Base-by-base conservation (phyloP, 257 asterid genomes). In the Verbascum thapsus region DNA sequence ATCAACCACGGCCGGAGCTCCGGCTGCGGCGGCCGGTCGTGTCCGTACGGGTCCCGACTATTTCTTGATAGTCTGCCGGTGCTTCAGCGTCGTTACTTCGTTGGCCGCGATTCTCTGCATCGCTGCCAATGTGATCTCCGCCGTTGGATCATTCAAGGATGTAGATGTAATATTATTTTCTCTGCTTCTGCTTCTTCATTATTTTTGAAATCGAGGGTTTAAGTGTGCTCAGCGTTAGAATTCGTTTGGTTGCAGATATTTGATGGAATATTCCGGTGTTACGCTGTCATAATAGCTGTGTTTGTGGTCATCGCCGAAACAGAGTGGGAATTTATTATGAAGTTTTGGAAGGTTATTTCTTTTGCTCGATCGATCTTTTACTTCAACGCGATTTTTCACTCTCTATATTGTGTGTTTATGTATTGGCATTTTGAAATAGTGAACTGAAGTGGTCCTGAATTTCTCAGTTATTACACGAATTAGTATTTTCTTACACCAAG, bases 211-310 rank as follows among this genome's bases (percentile, higher is more conserved):
- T 37, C 8, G 48, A 2, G 9, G 9, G 35, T 3, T 34, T 35
- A n/a, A 10, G 32, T 39, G 39, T 47, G 17, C 41, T 68, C 53
- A 12, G 39, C 18, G 11, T 53, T 42, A 13, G n/a, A 34, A 12
- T 15, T 49, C 15, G 32, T 60, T 66, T 11, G 56, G 34, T 43
- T 3, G 13, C 1, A 87, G 96, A 76, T 87, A 73, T 94, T 94
- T 69, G 97, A 87, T 82, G 99, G 99, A 43, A 87, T 90, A 63
- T 94, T 89, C 74, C 94, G 99, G 72, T 94, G 97, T 68, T 94
- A 90, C 45, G 96, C 97, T 5, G 97, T 90, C 62, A 66, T 78
- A 60, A 60, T 90, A 20, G 99, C 94, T 12, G 45, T 87, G 4
- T 23, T 87, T 41, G 95, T 84, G 65, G 90, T 87, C 49, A 77